phyloP scores from a whole-genome alignment of 2,329 filamentous ascomycete species.

The Aspergillus puulaauensis region DNA sequence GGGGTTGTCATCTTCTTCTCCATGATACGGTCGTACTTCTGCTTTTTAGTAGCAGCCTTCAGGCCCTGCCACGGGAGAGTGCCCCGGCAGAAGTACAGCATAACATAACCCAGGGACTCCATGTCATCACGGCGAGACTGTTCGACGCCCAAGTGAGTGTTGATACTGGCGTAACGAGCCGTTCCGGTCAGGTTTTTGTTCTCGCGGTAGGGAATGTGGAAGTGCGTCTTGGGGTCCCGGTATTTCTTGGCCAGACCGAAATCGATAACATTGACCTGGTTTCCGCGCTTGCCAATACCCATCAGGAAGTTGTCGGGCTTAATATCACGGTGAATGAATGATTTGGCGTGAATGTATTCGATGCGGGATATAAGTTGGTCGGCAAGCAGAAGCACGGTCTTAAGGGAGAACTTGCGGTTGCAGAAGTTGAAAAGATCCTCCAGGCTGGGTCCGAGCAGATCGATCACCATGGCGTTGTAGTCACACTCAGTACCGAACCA shows the following conservation, averaged over 20 bases:
- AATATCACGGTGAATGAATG: slow-evolving; percentile 99
- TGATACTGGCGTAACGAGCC: slow-evolving; percentile 97
- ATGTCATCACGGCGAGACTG: slow-evolving; percentile 99
- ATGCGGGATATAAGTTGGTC: slow-evolving; percentile 99
- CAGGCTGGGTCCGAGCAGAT: slow-evolving; percentile 89
- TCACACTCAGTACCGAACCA: slow-evolving; percentile 99
- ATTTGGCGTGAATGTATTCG: slow-evolving; percentile 99
- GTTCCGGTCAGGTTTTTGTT: slow-evolving; percentile 99
- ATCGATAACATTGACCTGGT: slow-evolving; percentile 99
- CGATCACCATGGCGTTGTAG: slow-evolving; percentile 99
- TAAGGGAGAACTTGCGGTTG: slow-evolving; percentile 98
- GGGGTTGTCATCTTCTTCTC: slow-evolving; percentile 99
- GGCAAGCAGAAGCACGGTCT: slow-evolving; percentile 93
- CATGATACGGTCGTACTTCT: slow-evolving; percentile 99
- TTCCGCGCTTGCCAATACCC: slow-evolving; percentile 98
- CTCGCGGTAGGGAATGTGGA: slow-evolving; percentile 99
- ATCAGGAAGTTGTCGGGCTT: slow-evolving; percentile 99
- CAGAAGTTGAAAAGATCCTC: slow-evolving; percentile 99
- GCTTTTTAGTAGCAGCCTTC: slow-evolving; percentile 98
- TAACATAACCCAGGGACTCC: slow-evolving; percentile 98
- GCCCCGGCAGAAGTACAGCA: slow-evolving; percentile 99
- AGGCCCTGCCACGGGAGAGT: slow-evolving; percentile 98
- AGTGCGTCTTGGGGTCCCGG: slow-evolving; percentile 98
- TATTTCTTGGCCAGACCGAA: slow-evolving; percentile 99
- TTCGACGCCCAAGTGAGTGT: slow-evolving; percentile 97